A percentile compares a stretch with the other conserved stretches of the same genome.
These are phyloP conservation scores for Rutidosis leptorrhynchoides DNA, from an alignment of 129 eudicot species.

Conservation along the genomic window DNA sequence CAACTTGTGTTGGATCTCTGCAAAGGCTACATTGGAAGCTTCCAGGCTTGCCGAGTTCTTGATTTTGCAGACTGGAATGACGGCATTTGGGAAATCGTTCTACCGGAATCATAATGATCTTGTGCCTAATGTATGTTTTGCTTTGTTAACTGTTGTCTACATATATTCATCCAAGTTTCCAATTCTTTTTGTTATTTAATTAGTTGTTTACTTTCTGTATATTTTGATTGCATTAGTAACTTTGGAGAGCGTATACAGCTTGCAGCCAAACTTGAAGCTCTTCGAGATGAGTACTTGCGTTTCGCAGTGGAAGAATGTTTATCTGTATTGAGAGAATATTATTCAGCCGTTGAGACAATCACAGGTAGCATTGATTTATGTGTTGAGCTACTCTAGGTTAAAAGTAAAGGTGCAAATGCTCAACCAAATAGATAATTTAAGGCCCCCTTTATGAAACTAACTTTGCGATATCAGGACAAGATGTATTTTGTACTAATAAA, in stretches of 20 bases:
- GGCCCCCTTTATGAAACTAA: background rate
- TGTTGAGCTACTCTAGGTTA: too few species aligned
- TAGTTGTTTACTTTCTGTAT: too few species aligned
- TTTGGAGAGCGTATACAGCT: too few species aligned
- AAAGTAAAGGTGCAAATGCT: too few species aligned
- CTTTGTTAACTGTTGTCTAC: too few species aligned
- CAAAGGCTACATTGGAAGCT: constrained; percentile 77
- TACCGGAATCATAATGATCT: constrained; percentile 65
- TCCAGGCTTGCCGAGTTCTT: constrained; percentile 64
- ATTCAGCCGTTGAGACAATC: constrained; percentile 76
- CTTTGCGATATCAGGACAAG: background rate
- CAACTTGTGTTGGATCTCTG: constrained; percentile 86
- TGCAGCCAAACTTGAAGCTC: constrained; percentile 87
- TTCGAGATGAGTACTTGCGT: constrained; percentile 90
- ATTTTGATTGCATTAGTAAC: too few species aligned
- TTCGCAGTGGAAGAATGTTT: constrained; percentile 75
- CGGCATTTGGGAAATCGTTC: constrained; percentile 82
- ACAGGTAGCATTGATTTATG: too few species aligned
- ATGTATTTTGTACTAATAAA: background rate
- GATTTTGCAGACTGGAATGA: constrained; percentile 83
- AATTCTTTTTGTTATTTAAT: too few species aligned
- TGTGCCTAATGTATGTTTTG: constrained; percentile 68
- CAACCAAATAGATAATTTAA: too few species aligned
- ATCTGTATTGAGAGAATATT: constrained; percentile 55
- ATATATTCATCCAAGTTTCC: too few species aligned